Evolutionary conservation across 2,329 filamentous ascomycete genomes (phyloP).

Genomic region (Diaporthe vaccinii): DNA sequence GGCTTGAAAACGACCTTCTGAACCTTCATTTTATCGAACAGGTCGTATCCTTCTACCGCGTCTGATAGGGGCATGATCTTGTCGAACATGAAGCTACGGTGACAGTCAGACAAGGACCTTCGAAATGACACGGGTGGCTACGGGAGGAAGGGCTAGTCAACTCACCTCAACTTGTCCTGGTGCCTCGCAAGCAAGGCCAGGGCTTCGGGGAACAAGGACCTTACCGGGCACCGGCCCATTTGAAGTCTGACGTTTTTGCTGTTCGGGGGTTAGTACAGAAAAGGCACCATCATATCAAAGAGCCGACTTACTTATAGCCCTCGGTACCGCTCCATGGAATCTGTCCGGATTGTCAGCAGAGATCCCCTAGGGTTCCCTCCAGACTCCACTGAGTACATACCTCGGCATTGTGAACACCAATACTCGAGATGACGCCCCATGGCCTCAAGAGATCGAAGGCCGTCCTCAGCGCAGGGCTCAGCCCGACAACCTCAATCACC

Average conservation of each 20-base stretch:
- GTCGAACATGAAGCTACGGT: slow-evolving; percentile 79
- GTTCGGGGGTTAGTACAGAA: slow-evolving; percentile 45
- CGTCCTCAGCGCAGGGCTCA: slow-evolving; percentile 76
- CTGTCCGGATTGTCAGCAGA: slow-evolving; percentile 52
- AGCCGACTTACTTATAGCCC: slow-evolving; percentile 64
- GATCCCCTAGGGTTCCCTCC: not conserved
- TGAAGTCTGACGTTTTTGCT: slow-evolving; percentile 80
- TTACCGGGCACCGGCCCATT: slow-evolving; percentile 83
- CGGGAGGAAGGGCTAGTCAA: slow-evolving; percentile 30
- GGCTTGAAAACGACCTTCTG: slow-evolving; percentile 80
- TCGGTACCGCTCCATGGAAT: slow-evolving; percentile 77
- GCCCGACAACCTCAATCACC: slow-evolving; percentile 83
- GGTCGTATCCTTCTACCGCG: slow-evolving; percentile 76
- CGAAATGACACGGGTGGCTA: slow-evolving; percentile 42
- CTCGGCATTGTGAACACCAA: slow-evolving; percentile 82
- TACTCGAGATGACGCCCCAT: slow-evolving; percentile 80
- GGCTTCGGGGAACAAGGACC: slow-evolving; percentile 76
- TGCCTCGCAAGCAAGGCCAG: slow-evolving; percentile 75
- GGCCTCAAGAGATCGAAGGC: slow-evolving; percentile 80
- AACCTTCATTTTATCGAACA: slow-evolving; percentile 80
- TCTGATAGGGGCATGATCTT: slow-evolving; percentile 78
- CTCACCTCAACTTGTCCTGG: slow-evolving; percentile 76
- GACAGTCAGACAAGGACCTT: not conserved
- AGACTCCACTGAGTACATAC: slow-evolving; percentile 55
- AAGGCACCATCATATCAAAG: not conserved